Base-by-base conservation (phyloP, 2,329 filamentous ascomycete genomes). In the Aspergillus alliaceus region DNA sequence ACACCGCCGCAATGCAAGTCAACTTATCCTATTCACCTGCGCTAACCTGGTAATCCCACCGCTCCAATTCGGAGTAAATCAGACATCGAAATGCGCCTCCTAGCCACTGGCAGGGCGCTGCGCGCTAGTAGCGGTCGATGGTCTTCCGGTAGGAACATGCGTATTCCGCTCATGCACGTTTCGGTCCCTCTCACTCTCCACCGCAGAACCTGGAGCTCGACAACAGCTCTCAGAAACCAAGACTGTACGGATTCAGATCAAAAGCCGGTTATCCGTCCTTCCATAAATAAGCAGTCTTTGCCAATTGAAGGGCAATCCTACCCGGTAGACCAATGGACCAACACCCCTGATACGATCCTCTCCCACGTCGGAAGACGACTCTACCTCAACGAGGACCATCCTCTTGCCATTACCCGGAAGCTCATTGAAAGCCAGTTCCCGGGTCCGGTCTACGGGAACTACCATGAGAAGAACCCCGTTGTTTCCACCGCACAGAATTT, bases 341-440 rank as follows among this genome's bases (percentile, higher is more conserved):
- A 99, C 75, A 83, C 90, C 14, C 87, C 93, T 3, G 67, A 83
- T 25, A 89, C 87, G 54, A 93, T 99, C 61, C 78, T 92, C 48
- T 80, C 86, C 22, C 86, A 90, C 56, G 84, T 96, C 48, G 83
- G 86, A 47, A 89, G 91, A 60, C 86, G 85, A 54, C 82, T 99
- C n/a, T 95, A 99, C 75, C 83, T 96, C n/a, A 87, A 95, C 70
- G 85, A 88, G 59, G 88, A 96, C 75, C 95, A 99, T 70, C 95
- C 95, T 24, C 82, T 99, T 34, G 86, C 85, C 64, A 96, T 98
- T 68, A 98, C 95, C 11, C 87, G 95, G 37, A 86, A 92, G 67
- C 88, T 99, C 60, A 96, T 99, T 70, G 90, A 98, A 78, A 91
- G 90, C 54, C 87, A 89, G 60, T 99, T 98, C 72, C 87, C 91